A percentile compares a stretch with the other conserved stretches of the same genome.
These are phyloP conservation scores for Biscogniauxia mediterranea DNA, from an alignment of 2,329 filamentous ascomycete genomes.

Conservation along the genomic window DNA sequence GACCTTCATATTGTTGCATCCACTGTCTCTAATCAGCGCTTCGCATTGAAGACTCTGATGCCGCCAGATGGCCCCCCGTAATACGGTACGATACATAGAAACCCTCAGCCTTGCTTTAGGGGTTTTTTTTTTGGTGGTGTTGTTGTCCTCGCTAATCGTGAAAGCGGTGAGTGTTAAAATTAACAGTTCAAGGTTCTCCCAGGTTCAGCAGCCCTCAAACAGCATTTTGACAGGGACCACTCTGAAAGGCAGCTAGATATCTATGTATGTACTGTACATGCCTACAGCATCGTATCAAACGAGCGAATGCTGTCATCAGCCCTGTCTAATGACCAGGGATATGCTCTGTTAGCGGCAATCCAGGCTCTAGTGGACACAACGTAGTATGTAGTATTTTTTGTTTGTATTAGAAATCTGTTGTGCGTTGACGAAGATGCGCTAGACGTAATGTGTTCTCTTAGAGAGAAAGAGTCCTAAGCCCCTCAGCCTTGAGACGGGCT, in stretches of 20 bases:
- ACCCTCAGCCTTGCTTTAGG: background rate
- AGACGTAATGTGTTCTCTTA: background rate
- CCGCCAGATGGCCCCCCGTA: background rate
- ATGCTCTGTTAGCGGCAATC: background rate
- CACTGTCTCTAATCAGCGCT: background rate
- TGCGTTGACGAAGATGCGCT: background rate
- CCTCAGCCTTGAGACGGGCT: background rate
- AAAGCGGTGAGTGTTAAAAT: slow-evolving; percentile 1
- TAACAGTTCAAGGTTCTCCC: background rate
- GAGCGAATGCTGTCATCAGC: background rate
- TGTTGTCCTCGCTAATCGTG: background rate
- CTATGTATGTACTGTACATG: background rate
- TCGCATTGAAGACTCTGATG: background rate
- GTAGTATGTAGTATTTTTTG: background rate
- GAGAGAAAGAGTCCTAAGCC: too few species aligned
- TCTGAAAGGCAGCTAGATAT: background rate
- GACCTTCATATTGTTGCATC: background rate
- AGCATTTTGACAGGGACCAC: background rate
- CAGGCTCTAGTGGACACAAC: background rate
- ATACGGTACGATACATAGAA: background rate
- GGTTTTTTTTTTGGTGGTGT: too few species aligned
- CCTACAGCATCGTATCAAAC: background rate
- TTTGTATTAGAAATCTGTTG: background rate
- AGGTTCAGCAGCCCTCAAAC: background rate
- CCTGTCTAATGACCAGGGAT: background rate